These are phyloP conservation scores for Xylaria castorea DNA, from an alignment of 495 filamentous ascomycete genomes.

Conservation along the genomic window DNA sequence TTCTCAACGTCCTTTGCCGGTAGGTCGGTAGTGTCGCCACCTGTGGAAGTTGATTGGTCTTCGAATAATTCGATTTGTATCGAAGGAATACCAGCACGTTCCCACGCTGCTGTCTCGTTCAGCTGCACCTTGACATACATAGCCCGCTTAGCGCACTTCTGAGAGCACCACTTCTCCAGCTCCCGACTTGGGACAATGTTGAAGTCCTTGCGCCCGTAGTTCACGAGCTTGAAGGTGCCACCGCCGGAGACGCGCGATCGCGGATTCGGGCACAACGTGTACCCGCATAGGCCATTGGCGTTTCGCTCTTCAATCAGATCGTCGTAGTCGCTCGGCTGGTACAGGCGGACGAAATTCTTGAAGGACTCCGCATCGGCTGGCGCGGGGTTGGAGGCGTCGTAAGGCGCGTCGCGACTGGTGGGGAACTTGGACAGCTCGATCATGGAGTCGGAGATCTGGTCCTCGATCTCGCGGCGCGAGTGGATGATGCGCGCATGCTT, in stretches of 20 bases:
- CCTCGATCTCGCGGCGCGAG: constrained; percentile 74
- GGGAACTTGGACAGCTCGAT: constrained; percentile 73
- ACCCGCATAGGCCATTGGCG: constrained; percentile 79
- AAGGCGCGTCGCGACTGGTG: constrained; percentile 55
- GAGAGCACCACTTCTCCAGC: constrained; percentile 87
- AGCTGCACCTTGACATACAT: constrained; percentile 89
- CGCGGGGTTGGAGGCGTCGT: constrained; percentile 65
- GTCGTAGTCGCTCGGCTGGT: constrained; percentile 87
- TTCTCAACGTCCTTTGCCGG: constrained; percentile 45
- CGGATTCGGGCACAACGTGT: constrained; percentile 72
- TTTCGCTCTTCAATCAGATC: constrained; percentile 86
- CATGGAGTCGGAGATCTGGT: constrained; percentile 60
- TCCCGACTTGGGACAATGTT: constrained; percentile 65
- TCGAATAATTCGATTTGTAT: constrained; percentile 63
- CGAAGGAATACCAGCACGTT: constrained; percentile 59
- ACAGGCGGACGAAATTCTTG: constrained; percentile 66
- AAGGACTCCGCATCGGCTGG: constrained; percentile 62
- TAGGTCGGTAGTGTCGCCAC: constrained; percentile 23
- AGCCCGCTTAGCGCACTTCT: constrained; percentile 76
- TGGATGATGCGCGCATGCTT: constrained; percentile 83
- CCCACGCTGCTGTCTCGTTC: constrained; percentile 77
- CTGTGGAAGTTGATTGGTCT: constrained; percentile 41
- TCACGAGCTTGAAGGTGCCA: constrained; percentile 57
- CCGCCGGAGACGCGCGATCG: constrained; percentile 51
- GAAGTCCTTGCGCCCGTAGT: constrained; percentile 57